These are phyloP conservation scores for Aspergillus felis DNA, from an alignment of 2,329 filamentous ascomycete species.

Conservation along the genomic window DNA sequence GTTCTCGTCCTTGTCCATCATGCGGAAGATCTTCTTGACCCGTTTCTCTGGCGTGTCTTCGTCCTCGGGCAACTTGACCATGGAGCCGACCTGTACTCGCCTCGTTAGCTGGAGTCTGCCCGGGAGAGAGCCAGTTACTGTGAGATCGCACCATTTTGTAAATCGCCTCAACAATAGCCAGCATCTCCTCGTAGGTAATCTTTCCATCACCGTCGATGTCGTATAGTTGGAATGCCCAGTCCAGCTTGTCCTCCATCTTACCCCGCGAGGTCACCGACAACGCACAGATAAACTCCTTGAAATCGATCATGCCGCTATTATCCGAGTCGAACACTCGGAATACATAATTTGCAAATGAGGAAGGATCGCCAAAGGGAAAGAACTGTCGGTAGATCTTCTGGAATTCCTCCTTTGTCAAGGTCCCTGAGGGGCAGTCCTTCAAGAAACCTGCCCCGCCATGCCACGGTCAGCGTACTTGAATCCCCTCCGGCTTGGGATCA, in stretches of 20 bases:
- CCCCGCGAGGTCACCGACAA: constrained; percentile 93
- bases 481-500: background rate
- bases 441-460: constrained; percentile 67
- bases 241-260: constrained; percentile 98
- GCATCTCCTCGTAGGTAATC: constrained; percentile 99
- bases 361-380: constrained; percentile 97
- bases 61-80: constrained; percentile 98
- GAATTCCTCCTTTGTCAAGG: constrained; percentile 96
- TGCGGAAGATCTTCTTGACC: constrained; percentile 95
- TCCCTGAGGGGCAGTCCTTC: constrained; percentile 95
- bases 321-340: constrained; percentile 99
- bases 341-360: constrained; percentile 96
- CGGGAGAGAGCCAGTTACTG: constrained; percentile 1
- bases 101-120: constrained; percentile 5
- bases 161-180: constrained; percentile 97
- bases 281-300: constrained; percentile 99
- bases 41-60: constrained; percentile 99
- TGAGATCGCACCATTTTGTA: constrained; percentile 84
- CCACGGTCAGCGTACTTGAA: constrained; percentile 11
- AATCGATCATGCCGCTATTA: constrained; percentile 96
- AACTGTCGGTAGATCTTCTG: constrained; percentile 99
- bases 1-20: constrained; percentile 99
- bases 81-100: constrained; percentile 75
- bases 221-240: constrained; percentile 99
- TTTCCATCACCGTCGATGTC: constrained; percentile 99